These are phyloP conservation scores for Candolleomyces eurysporus DNA, from an alignment of 768 basidiomycete species.

Conservation along the genomic window DNA sequence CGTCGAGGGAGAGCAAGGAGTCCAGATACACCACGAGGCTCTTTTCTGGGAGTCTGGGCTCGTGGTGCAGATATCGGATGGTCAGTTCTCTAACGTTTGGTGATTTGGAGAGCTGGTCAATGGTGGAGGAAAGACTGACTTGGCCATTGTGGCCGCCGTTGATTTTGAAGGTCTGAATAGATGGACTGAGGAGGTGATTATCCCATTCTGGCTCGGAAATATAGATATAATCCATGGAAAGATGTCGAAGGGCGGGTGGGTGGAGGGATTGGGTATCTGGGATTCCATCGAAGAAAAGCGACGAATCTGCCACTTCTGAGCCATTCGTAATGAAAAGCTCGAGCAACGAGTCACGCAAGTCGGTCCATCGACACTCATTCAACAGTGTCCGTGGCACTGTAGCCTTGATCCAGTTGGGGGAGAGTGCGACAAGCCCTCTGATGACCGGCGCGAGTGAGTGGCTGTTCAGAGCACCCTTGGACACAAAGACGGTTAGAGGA, in stretches of 20 bases:
- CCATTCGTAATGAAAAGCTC: conserved; percentile 15
- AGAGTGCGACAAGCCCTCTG: conserved; percentile 15
- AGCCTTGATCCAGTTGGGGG: conserved; percentile 27
- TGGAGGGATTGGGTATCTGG: not conserved
- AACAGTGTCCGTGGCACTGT: conserved; percentile 20
- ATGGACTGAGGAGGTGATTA: conserved; percentile 22
- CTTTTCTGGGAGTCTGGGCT: not conserved
- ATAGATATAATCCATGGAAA: not conserved
- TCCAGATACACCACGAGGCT: conserved; percentile 10
- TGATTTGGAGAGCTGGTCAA: conserved; percentile 5
- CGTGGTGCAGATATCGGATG: not conserved
- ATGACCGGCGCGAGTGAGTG: not conserved
- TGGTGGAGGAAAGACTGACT: not conserved
- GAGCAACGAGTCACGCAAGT: conserved; percentile 16
- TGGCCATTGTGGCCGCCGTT: not conserved
- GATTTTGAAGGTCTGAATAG: conserved; percentile 22
- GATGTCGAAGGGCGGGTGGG: not conserved
- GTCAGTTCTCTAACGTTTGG: not conserved
- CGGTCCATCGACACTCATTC: conserved; percentile 16
- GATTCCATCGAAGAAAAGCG: too few relatives aligned
- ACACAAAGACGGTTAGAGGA: conserved; percentile 22
- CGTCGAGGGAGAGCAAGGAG: conserved; percentile 19
- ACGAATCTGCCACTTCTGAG: not conserved
- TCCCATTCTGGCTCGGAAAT: not conserved
- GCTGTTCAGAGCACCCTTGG: not conserved